Evolutionary conservation across 257 asterid genomes (phyloP).

Genomic region (Solanum chiquidenum): DNA sequence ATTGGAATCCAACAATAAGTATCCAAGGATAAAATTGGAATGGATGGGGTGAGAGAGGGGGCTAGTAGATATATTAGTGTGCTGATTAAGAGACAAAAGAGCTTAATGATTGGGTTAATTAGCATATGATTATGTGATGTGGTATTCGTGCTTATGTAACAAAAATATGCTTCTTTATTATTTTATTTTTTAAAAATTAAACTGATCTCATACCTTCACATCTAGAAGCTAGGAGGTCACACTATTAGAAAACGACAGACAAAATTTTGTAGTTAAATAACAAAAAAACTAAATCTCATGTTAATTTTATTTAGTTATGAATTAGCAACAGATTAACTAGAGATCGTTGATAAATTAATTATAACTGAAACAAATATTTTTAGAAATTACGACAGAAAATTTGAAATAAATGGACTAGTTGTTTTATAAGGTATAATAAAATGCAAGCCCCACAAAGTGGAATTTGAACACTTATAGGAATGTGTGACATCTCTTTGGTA

Average conservation of each 20-base stretch:
- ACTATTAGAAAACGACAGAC: background rate
- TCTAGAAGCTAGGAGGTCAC: background rate
- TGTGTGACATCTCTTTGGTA: constrained; percentile 12
- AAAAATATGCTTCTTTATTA: background rate
- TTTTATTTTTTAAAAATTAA: background rate
- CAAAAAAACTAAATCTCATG: too few relatives aligned
- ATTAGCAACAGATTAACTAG: too few relatives aligned
- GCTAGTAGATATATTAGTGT: background rate
- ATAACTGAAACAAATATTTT: too few relatives aligned
- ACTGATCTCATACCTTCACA: background rate
- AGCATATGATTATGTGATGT: background rate
- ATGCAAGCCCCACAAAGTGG: background rate
- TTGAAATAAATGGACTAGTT: background rate
- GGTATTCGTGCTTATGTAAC: background rate
- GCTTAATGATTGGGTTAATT: background rate
- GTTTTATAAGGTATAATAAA: background rate
- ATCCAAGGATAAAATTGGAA: background rate
- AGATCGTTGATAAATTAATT: too few relatives aligned
- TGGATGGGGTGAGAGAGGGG: background rate
- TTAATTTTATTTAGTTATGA: background rate
- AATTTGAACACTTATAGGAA: background rate
- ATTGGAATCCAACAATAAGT: background rate
- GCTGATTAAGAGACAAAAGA: background rate
- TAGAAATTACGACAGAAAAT: too few relatives aligned
- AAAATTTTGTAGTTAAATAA: background rate